phyloP scores from a whole-genome alignment of 331 rosid species.

The Acacia concinna region DNA sequence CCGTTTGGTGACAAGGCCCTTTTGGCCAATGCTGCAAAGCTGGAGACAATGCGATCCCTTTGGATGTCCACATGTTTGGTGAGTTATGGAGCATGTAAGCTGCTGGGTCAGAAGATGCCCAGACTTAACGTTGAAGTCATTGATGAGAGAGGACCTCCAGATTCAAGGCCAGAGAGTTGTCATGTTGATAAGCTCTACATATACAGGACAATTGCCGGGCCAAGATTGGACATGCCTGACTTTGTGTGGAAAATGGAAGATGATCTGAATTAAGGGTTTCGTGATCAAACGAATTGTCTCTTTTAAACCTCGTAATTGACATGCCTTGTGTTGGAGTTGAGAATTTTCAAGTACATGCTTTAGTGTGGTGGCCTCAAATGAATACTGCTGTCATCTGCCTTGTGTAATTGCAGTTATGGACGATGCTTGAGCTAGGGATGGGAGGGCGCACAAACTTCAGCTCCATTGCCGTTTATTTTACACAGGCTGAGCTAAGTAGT shows the following conservation, averaged over 20 bases:
- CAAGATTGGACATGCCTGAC: constrained; percentile 75
- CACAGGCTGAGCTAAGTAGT: constrained; percentile 60
- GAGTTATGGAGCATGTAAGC: constrained; percentile 92
- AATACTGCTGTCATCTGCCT: constrained; percentile 40
- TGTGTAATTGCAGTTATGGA: constrained; percentile 44
- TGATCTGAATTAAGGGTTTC: constrained; percentile 42
- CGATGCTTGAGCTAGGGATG: constrained; percentile 34
- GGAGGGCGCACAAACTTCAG: constrained; percentile 36
- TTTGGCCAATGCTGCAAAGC: constrained; percentile 96
- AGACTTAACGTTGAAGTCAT: constrained; percentile 86
- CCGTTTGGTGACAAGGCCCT: constrained; percentile 97
- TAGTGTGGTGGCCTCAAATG: constrained; percentile 36
- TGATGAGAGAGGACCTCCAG: constrained; percentile 85
- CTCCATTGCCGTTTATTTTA: constrained; percentile 63
- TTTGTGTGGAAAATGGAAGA: constrained; percentile 72
- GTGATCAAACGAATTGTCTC: constrained; percentile 28
- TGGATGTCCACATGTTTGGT: constrained; percentile 97
- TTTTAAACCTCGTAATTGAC: constrained; percentile 15
- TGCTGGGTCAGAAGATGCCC: constrained; percentile 84
- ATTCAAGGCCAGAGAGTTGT: constrained; percentile 63
- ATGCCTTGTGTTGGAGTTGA: constrained; percentile 23
- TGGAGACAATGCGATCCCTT: constrained; percentile 99
- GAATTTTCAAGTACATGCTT: constrained; percentile 53
- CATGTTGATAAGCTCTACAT: constrained; percentile 86
- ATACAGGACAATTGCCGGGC: constrained; percentile 73